phyloP scores from a whole-genome alignment of 1,284 basidiomycete species.

The Polyporus tsugae region DNA sequence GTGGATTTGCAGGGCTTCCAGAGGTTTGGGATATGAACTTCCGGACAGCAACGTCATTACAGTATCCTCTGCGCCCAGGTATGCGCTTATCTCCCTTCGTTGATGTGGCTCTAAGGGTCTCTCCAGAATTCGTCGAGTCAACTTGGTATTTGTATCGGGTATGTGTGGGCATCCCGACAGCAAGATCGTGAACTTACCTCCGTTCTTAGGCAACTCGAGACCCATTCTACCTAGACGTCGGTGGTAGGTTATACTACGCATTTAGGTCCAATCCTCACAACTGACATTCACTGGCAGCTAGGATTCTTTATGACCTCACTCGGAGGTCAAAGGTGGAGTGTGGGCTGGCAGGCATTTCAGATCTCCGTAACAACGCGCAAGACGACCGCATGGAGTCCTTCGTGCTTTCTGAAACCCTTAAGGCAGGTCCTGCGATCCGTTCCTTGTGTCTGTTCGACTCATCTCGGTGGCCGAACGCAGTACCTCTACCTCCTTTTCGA shows the following conservation, averaged over 20 bases:
- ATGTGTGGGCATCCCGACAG: conserved; percentile 37
- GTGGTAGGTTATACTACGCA: conserved; percentile 42
- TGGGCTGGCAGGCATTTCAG: conserved; percentile 83
- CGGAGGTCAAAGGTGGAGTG: conserved; percentile 83
- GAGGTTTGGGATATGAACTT: conserved; percentile 89
- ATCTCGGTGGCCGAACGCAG: conserved; percentile 47
- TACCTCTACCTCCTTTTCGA: conserved; percentile 94
- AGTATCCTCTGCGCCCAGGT: conserved; percentile 88
- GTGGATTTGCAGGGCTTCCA: conserved; percentile 83
- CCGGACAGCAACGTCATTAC: conserved; percentile 76
- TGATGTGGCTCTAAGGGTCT: not conserved
- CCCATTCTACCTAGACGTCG: conserved; percentile 90
- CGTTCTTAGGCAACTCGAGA: conserved; percentile 83
- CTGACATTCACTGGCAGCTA: conserved; percentile 52
- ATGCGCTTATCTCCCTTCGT: conserved; percentile 19
- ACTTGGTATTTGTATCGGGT: conserved; percentile 95
- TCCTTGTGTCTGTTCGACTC: not conserved
- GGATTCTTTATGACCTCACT: conserved; percentile 80
- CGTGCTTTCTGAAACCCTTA: conserved; percentile 88
- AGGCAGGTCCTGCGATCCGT: conserved; percentile 55
- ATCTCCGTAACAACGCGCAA: conserved; percentile 81
- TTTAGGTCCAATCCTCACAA: not conserved
- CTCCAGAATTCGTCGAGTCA: conserved; percentile 86
- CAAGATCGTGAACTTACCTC: conserved; percentile 20
- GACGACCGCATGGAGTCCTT: conserved; percentile 97